A percentile compares a stretch with the other conserved stretches of the same genome.
Evolutionary conservation across 805 yeast species (phyloP).

Genomic region (Candida maesae): DNA sequence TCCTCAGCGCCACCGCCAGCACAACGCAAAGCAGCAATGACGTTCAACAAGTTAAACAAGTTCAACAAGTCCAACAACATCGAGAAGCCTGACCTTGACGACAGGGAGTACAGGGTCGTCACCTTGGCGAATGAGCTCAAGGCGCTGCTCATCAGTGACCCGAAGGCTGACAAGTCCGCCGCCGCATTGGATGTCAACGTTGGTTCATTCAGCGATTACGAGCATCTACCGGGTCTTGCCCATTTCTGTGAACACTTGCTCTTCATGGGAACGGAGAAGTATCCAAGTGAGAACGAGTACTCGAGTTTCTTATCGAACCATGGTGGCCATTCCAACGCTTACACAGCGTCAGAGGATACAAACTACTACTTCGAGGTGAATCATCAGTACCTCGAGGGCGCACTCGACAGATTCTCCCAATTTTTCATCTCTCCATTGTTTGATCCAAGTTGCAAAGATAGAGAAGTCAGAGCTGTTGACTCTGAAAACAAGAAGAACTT

Average conservation of each 20-base stretch:
- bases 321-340: constrained; percentile 89
- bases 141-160: constrained; percentile 64
- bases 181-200: constrained; percentile 78
- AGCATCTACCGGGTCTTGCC: constrained; percentile 65
- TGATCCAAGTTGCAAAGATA: constrained; percentile 67
- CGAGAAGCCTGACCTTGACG: constrained; percentile 53
- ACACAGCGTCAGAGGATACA: constrained; percentile 83
- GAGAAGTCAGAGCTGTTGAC: constrained; percentile 93
- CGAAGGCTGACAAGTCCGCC: constrained; percentile 68
- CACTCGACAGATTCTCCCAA: constrained; percentile 89
- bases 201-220: constrained; percentile 70
- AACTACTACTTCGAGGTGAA: constrained; percentile 87
- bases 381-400: constrained; percentile 74
- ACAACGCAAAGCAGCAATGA: too few species aligned
- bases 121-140: constrained; percentile 53
- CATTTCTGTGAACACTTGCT: constrained; percentile 73
- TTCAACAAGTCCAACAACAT: constrained; percentile 31
- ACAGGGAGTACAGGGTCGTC: constrained; percentile 68
- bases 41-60: constrained; percentile 23
- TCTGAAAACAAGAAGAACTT: constrained; percentile 93
- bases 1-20: too few species aligned
- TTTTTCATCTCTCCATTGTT: constrained; percentile 87
- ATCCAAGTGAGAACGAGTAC: constrained; percentile 76
- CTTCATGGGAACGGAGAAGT: constrained; percentile 78
- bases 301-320: constrained; percentile 73